Evolutionary conservation across 768 basidiomycete species (phyloP).

Genomic region (Tricholoma sp.): DNA sequence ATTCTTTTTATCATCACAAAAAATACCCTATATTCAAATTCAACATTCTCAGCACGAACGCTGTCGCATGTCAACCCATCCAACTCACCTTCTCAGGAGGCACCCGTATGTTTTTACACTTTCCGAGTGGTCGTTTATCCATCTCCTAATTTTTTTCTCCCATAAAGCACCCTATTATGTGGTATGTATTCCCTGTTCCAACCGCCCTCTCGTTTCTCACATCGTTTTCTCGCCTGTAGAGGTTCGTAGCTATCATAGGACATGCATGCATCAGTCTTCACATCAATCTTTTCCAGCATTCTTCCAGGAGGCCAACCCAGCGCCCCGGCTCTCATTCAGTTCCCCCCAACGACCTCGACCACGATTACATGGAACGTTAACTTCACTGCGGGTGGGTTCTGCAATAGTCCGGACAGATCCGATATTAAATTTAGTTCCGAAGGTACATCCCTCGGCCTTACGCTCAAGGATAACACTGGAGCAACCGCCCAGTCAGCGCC

Average conservation of each 20-base stretch:
- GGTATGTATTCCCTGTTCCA: constrained; percentile 36
- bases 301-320: constrained; percentile 43
- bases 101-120: constrained; percentile 39
- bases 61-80: constrained; percentile 54
- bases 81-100: constrained; percentile 55
- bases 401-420: neutral
- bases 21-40: constrained; percentile 3
- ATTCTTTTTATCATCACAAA: neutral
- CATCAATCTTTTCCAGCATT: constrained; percentile 34
- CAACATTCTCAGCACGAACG: constrained; percentile 32
- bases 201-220: neutral
- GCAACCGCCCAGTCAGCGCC: constrained; percentile 40
- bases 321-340: constrained; percentile 39
- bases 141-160: constrained; percentile 8
- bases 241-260: constrained; percentile 19
- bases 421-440: neutral
- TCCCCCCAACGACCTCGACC: constrained; percentile 35
- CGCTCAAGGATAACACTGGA: constrained; percentile 60
- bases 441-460: constrained; percentile 55
- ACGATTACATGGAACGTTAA: constrained; percentile 54
- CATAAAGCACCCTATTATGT: constrained; percentile 55
- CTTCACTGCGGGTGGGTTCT: constrained; percentile 36
- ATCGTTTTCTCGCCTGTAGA: constrained; percentile 24
- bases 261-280: neutral
- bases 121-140: neutral